Conservation (phyloP, 192 early-diverging fungal species). For the Chytriomyces hyalinus region DNA sequence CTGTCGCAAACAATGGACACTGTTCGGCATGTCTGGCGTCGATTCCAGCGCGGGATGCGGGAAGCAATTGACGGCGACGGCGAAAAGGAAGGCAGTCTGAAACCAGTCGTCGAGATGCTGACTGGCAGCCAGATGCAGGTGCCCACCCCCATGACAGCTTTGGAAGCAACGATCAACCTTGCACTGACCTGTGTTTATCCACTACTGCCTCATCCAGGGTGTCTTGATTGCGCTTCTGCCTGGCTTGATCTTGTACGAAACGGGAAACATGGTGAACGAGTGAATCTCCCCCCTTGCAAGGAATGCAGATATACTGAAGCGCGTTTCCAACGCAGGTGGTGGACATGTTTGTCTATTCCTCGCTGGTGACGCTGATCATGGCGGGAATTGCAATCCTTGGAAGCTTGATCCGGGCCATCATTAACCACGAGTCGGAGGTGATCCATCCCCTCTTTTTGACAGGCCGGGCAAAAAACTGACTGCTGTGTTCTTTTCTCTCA, state of each 20-base stretch:
- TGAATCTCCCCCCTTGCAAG: too few relatives aligned
- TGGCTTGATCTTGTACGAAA: constrained; percentile 27
- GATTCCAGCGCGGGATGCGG: constrained; percentile 9
- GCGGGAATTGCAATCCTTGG: constrained; percentile 35
- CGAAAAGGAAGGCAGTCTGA: not conserved
- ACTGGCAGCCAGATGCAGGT: constrained; percentile 30
- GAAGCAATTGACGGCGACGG: not conserved
- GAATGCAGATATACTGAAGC: too few relatives aligned
- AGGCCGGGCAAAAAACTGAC: not conserved
- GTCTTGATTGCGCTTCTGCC: constrained; percentile 44
- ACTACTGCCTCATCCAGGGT: constrained; percentile 12
- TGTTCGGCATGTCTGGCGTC: constrained; percentile 1
- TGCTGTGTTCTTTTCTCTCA: not conserved
- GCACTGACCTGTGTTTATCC: not conserved
- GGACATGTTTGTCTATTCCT: constrained; percentile 48
- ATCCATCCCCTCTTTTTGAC: constrained; percentile 1
- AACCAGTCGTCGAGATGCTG: not conserved
- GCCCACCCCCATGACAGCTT: constrained; percentile 17
- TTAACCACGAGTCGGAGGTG: constrained; percentile 26
- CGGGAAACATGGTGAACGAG: constrained; percentile 33
- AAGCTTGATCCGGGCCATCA: constrained; percentile 18
- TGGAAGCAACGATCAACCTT: too few relatives aligned
- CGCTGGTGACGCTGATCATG: constrained; percentile 35
- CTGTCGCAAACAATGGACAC: not conserved
- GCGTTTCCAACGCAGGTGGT: not conserved